phyloP scores from a whole-genome alignment of 495 filamentous ascomycete species.

The Daldinia vernicosa region DNA sequence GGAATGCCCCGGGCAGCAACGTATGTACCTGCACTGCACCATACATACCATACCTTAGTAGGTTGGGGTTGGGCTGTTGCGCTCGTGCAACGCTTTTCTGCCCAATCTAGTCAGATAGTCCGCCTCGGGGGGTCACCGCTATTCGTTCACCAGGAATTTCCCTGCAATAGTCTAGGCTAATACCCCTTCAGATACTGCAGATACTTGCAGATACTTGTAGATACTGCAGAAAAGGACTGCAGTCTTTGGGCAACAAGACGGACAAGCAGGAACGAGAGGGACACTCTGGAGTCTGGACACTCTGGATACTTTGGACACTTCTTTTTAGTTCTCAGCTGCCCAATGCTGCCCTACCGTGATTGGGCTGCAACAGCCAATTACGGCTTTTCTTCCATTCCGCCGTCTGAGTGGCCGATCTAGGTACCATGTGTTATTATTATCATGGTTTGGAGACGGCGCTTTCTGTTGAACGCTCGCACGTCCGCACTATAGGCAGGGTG shows the following conservation, averaged over 20 bases:
- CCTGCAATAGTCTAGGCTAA: conserved; percentile 36
- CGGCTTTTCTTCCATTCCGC: conserved; percentile 19
- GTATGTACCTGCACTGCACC: conserved; percentile 31
- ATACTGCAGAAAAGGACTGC: conserved; percentile 12
- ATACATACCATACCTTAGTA: too few relatives aligned
- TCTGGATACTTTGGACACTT: neutral
- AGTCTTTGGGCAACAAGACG: conserved; percentile 40
- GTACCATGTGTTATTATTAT: conserved; percentile 30
- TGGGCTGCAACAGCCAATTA: conserved; percentile 41
- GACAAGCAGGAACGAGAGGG: conserved; percentile 28
- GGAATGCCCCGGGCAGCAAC: conserved; percentile 42
- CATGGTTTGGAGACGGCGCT: conserved; percentile 25
- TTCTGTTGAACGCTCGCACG: conserved; percentile 21
- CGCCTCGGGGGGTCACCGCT: conserved; percentile 41
- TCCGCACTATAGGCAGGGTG: conserved; percentile 39
- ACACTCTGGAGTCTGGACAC: neutral
- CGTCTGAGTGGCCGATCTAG: conserved; percentile 21
- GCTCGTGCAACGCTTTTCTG: conserved; percentile 44
- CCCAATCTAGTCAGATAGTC: conserved; percentile 47
- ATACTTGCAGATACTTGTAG: conserved; percentile 21
- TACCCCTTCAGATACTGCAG: conserved; percentile 29
- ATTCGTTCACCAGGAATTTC: conserved; percentile 39
- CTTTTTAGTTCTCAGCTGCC: conserved; percentile 42
- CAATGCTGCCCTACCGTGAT: conserved; percentile 49
- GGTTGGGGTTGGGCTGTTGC: conserved; percentile 33